Evolutionary conservation across 2,329 filamentous ascomycete genomes (phyloP), one percentile per base, ranked within the genome.

Genomic region (Volutella citrinella): DNA sequence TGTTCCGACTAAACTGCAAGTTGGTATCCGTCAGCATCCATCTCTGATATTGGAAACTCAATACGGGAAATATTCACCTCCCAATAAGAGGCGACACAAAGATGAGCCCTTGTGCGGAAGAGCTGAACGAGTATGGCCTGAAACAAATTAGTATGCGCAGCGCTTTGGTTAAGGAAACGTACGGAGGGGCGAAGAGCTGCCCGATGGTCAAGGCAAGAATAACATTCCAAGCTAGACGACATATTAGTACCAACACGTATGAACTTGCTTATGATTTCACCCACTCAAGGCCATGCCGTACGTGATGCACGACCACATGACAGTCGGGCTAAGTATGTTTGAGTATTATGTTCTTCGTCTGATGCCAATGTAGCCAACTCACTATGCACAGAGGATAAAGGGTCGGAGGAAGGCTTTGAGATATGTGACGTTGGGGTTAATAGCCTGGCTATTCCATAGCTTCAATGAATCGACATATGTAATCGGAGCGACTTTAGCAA

Each of bases 181-280:
- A 40, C 13, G 34, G 37, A 5, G 15, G 18, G 2, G 37, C 37
- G 17, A 40, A 40, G 4, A 40, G 32, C 16, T 40, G 37, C 7
- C 32, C 37, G n/a, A 40, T 32, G 9, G 32, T 35, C 8, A 32
- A 32, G 3, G 32, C 37, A n/a, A 40, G 27, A n/a, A 40, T 40
- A 9, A 36, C 37, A 18, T 40, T 40, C 37, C 37, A 40, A 16
- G 32, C 37, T 9, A 40, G 37, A n/a, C n/a, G n/a, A n/a, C n/a
- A n/a, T n/a, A n/a, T n/a, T n/a, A n/a, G n/a, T n/a, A n/a, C n/a
- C n/a, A n/a, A n/a, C n/a, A n/a, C n/a, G n/a, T n/a, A n/a, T n/a
- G n/a, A n/a, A n/a, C n/a, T n/a, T n/a, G n/a, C n/a, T n/a, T n/a
- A n/a, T n/a, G n/a, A n/a, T n/a, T n/a, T n/a, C n/a, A n/a, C n/a